Conservation (phyloP, 352 stramenopile species). For the Phytophthora boehmeriae region DNA sequence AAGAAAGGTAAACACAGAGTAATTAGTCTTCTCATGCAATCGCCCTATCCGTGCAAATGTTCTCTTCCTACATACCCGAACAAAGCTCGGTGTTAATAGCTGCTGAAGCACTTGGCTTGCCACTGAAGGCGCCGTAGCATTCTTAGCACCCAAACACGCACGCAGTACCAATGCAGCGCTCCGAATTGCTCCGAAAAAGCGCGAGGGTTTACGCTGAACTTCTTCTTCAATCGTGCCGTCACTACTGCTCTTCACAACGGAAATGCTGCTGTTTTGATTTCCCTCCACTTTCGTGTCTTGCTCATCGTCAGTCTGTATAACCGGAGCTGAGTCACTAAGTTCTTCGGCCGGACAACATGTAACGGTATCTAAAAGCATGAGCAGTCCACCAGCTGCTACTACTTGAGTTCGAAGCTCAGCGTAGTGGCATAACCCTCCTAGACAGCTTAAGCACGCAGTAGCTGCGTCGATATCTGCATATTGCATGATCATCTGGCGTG, state of each 20-base stretch:
- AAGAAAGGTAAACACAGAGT: too few relatives aligned
- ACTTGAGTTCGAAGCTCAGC: conserved; percentile 59
- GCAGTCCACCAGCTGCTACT: conserved; percentile 65
- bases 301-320: conserved; percentile 16
- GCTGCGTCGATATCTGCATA: conserved; percentile 65
- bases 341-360: conserved; percentile 67
- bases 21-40: neutral
- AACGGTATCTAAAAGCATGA: conserved; percentile 71
- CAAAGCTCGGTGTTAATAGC: conserved; percentile 78
- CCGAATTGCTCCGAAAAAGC: conserved; percentile 58
- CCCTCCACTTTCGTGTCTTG: conserved; percentile 14
- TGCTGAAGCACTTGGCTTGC: conserved; percentile 74
- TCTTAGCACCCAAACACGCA: conserved; percentile 57
- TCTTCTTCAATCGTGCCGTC: conserved; percentile 10
- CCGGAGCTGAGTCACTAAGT: conserved; percentile 19
- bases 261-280: neutral
- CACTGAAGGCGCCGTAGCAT: conserved; percentile 14
- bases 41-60: conserved; percentile 1
- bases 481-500: conserved; percentile 58
- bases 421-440: conserved; percentile 67
- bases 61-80: conserved; percentile 46
- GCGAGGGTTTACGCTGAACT: conserved; percentile 37
- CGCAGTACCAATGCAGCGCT: conserved; percentile 63
- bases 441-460: conserved; percentile 61
- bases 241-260: neutral